Conservation (phyloP, 163 green algal species). For the Chlamydomonas reinhardtii region DNA sequence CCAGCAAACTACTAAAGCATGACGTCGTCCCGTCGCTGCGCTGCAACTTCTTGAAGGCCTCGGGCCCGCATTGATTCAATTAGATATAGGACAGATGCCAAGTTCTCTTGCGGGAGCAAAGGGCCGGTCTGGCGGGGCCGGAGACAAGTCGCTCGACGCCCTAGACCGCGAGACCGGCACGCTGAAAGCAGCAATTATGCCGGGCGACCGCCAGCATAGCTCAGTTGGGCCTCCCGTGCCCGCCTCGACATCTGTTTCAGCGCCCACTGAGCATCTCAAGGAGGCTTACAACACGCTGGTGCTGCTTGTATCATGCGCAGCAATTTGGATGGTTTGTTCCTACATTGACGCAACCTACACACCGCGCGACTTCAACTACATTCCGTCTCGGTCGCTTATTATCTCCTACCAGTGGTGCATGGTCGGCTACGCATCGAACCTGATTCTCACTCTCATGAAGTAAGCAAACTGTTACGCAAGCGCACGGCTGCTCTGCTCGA, state of each 20-base stretch:
- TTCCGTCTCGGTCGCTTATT: conserved; percentile 7
- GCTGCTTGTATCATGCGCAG: conserved; percentile 1
- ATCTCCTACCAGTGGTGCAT: conserved; percentile 54
- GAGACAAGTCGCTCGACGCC: too few species aligned
- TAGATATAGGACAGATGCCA: too few species aligned
- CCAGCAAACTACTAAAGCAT: too few species aligned
- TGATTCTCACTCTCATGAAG: conserved; percentile 55
- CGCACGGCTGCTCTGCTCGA: too few species aligned
- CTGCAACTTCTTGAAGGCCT: too few species aligned
- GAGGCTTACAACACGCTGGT: conserved; percentile 31
- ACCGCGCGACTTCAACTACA: conserved; percentile 17
- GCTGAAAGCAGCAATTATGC: too few species aligned
- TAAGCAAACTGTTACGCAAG: neutral
- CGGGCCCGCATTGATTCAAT: too few species aligned
- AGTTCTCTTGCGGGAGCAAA: too few species aligned
- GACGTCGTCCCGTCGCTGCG: too few species aligned
- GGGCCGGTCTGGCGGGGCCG: too few species aligned
- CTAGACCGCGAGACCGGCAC: too few species aligned
- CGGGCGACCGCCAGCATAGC: neutral
- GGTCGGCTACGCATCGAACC: conserved; percentile 47
- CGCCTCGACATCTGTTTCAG: neutral
- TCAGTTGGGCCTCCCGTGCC: neutral
- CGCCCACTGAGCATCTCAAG: neutral
- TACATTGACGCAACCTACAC: conserved; percentile 45
- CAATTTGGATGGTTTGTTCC: conserved; percentile 31